These are phyloP conservation scores for Chlamydomonas reinhardtii DNA, from an alignment of 163 green algal genomes.

Conservation along the genomic window DNA sequence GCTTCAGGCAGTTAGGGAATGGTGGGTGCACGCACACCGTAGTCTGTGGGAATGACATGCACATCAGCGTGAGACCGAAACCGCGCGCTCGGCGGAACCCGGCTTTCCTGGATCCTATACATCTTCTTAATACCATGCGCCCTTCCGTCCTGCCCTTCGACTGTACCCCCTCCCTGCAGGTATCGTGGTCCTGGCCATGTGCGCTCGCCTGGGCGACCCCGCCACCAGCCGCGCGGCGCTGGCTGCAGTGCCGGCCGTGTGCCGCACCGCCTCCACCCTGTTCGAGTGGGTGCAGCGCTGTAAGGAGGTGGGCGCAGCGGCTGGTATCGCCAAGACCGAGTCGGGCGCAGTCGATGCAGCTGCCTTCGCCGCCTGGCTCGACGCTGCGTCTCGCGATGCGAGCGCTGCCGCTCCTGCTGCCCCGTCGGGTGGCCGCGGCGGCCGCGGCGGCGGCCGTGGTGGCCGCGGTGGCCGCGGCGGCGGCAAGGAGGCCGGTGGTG, in stretches of 20 bases:
- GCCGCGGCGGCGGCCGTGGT: background rate
- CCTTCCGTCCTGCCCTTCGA: background rate
- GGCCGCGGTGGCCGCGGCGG: background rate
- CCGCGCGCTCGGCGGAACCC: too few species aligned
- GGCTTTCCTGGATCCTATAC: too few species aligned
- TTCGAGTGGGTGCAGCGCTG: slow-evolving; percentile 15
- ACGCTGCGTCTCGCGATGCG: too few species aligned
- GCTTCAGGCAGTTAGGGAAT: too few species aligned
- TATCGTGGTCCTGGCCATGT: slow-evolving; percentile 35
- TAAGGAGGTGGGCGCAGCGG: background rate
- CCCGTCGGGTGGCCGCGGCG: background rate
- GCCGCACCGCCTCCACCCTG: slow-evolving; percentile 46
- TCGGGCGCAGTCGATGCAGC: too few species aligned
- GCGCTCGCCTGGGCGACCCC: slow-evolving; percentile 6
- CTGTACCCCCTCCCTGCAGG: background rate
- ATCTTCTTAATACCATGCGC: too few species aligned
- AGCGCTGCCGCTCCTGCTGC: background rate
- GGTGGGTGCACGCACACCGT: too few species aligned
- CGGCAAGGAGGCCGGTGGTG: background rate
- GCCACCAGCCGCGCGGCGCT: slow-evolving; percentile 13
- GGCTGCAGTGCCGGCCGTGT: background rate
- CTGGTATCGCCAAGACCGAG: background rate
- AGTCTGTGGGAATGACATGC: too few species aligned
- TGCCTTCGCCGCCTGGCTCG: too few species aligned
- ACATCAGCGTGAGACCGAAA: too few species aligned